These are phyloP conservation scores for Colletotrichum truncatum DNA, from an alignment of 2,329 filamentous ascomycete genomes.

Conservation along the genomic window DNA sequence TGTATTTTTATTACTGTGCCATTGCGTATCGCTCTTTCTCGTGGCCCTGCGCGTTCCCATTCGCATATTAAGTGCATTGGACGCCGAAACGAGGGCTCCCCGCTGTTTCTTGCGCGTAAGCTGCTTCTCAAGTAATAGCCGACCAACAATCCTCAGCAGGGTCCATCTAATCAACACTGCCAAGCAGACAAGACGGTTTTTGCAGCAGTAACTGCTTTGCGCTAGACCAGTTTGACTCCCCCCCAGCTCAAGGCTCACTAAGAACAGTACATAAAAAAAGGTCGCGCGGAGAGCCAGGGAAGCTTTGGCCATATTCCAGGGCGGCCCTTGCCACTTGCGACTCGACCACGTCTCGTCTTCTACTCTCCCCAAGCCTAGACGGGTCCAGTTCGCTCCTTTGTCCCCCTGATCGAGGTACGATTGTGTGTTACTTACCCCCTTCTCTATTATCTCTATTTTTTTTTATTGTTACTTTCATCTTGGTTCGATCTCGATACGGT, in stretches of 20 bases:
- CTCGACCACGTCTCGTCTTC: slow-evolving; percentile 29
- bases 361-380: slow-evolving; percentile 17
- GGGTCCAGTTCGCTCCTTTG: slow-evolving; percentile 21
- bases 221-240: neutral
- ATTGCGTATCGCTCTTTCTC: neutral
- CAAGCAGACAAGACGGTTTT: slow-evolving; percentile 2
- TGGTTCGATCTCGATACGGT: neutral
- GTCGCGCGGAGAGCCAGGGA: slow-evolving; percentile 1
- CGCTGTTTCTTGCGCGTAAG: slow-evolving; percentile 23
- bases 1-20: too few relatives aligned
- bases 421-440: neutral
- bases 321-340: slow-evolving; percentile 28
- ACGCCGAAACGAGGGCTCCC: slow-evolving; percentile 22
- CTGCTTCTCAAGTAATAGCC: slow-evolving; percentile 11
- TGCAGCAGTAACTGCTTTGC: neutral
- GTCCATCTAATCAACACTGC: neutral
- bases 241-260: too few relatives aligned
- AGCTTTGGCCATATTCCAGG: slow-evolving; percentile 30
- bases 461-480: neutral
- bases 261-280: neutral
- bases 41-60: slow-evolving; percentile 11
- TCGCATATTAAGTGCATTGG: slow-evolving; percentile 8
- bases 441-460: neutral
- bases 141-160: neutral
- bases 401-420: slow-evolving; percentile 25